These are phyloP conservation scores for Alternaria conjuncta DNA, from an alignment of 2,329 filamentous ascomycete species.

Conservation along the genomic window DNA sequence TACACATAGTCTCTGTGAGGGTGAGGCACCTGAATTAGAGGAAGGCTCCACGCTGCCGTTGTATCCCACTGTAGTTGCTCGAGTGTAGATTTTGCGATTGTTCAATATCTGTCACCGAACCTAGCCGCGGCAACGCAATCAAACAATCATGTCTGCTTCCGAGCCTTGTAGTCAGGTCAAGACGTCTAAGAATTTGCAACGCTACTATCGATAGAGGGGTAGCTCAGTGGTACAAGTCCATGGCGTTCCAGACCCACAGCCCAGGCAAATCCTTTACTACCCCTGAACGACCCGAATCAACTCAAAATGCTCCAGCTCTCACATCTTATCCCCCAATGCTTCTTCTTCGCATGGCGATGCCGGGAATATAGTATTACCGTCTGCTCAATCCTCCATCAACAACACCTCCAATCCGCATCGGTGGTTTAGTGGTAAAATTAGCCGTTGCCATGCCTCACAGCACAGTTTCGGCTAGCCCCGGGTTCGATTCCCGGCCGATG, in stretches of 20 bases:
- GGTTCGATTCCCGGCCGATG: conserved; percentile 37
- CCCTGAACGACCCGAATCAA: neutral
- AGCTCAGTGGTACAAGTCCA: neutral
- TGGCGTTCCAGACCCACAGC: neutral
- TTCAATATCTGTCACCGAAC: neutral
- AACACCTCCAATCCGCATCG: conserved; percentile 2
- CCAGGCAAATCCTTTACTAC: neutral
- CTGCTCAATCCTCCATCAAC: neutral
- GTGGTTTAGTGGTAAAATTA: conserved; percentile 39
- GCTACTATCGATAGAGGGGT: neutral
- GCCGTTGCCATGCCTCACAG: conserved; percentile 26
- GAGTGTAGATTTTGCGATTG: neutral
- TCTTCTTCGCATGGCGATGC: neutral
- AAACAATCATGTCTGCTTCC: neutral
- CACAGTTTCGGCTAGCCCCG: conserved; percentile 32
- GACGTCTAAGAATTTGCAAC: neutral
- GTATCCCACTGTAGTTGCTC: neutral
- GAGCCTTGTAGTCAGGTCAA: neutral
- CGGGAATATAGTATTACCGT: neutral
- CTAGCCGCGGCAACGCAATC: neutral
- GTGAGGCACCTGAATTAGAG: neutral
- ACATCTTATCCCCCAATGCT: neutral
- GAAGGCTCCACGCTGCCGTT: neutral
- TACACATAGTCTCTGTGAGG: neutral
- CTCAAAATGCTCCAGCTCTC: neutral